phyloP scores from a whole-genome alignment of 2,329 filamentous ascomycete genomes.

The Cadophora gregata region DNA sequence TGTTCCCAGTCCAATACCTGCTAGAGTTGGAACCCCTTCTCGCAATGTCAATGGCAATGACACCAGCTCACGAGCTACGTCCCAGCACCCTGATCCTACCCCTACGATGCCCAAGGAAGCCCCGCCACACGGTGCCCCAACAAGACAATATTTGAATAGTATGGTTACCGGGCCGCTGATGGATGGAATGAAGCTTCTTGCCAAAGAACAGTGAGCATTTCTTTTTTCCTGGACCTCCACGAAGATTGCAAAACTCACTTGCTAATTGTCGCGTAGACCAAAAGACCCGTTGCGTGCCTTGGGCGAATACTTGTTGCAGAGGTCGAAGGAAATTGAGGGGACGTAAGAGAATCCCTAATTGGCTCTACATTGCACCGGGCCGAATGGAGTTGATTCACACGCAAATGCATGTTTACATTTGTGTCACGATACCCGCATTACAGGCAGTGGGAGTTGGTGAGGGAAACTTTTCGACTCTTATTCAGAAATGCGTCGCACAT shows the following conservation, averaged over 20 bases:
- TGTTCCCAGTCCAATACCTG: slow-evolving; percentile 39
- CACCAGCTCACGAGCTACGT: slow-evolving; percentile 60
- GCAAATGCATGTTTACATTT: neutral
- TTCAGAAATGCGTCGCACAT: slow-evolving; percentile 15
- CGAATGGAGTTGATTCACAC: neutral
- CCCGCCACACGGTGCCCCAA: slow-evolving; percentile 69
- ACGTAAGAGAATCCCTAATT: slow-evolving; percentile 18
- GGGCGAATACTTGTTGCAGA: slow-evolving; percentile 73
- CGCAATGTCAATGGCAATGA: slow-evolving; percentile 47
- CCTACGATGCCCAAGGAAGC: slow-evolving; percentile 65
- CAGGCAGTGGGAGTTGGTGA: neutral
- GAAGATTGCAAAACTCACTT: slow-evolving; percentile 16
- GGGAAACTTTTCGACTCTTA: neutral
- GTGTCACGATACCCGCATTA: neutral
- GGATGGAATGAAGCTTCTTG: slow-evolving; percentile 77
- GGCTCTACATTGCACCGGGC: neutral
- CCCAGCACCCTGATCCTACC: slow-evolving; percentile 58
- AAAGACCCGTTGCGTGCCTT: slow-evolving; percentile 71
- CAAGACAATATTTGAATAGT: slow-evolving; percentile 73
- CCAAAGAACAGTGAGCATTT: slow-evolving; percentile 69
- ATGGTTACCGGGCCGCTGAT: slow-evolving; percentile 72
- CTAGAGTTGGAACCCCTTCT: slow-evolving; percentile 56
- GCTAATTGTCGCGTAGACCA: slow-evolving; percentile 53
- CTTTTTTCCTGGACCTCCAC: neutral
- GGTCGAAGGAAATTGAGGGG: slow-evolving; percentile 67